These are phyloP conservation scores for Nepenthes mirabilis DNA, from an alignment of 148 eudicot genomes.

Conservation along the genomic window DNA sequence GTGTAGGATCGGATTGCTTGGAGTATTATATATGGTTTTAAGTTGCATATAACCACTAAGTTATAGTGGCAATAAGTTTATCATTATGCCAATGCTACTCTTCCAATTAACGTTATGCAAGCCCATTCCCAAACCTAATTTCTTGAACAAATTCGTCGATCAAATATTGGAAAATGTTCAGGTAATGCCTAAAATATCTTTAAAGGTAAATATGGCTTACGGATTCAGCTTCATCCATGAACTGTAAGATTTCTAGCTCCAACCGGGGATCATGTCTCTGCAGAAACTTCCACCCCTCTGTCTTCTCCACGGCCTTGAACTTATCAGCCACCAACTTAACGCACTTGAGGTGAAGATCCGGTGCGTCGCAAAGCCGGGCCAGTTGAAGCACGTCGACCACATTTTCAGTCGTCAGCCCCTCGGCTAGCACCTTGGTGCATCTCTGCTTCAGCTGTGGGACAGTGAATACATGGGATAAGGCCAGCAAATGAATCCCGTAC, in stretches of 20 bases:
- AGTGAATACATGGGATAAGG: slow-evolving; percentile 69
- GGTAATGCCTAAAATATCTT: no score
- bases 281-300: slow-evolving; percentile 79
- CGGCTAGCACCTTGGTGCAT: slow-evolving; percentile 49
- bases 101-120: background rate
- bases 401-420: slow-evolving; percentile 46
- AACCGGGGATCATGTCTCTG: slow-evolving; percentile 70
- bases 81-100: background rate
- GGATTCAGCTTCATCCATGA: slow-evolving; percentile 75
- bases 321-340: slow-evolving; percentile 42
- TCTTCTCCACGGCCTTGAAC: slow-evolving; percentile 53
- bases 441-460: slow-evolving; percentile 73
- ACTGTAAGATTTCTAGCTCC: slow-evolving; percentile 82
- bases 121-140: background rate
- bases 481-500: slow-evolving; percentile 71
- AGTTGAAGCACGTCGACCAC: slow-evolving; percentile 79
- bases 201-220: slow-evolving; percentile 17
- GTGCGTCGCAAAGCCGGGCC: slow-evolving; percentile 79
- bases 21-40: no score
- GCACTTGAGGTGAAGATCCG: slow-evolving; percentile 62
- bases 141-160: no score
- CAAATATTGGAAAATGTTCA: no score
- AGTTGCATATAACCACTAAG: no score
- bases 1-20: no score
- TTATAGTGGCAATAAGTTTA: background rate